phyloP scores from a whole-genome alignment of 345 rosid genomes.

The Salix purpurea region DNA sequence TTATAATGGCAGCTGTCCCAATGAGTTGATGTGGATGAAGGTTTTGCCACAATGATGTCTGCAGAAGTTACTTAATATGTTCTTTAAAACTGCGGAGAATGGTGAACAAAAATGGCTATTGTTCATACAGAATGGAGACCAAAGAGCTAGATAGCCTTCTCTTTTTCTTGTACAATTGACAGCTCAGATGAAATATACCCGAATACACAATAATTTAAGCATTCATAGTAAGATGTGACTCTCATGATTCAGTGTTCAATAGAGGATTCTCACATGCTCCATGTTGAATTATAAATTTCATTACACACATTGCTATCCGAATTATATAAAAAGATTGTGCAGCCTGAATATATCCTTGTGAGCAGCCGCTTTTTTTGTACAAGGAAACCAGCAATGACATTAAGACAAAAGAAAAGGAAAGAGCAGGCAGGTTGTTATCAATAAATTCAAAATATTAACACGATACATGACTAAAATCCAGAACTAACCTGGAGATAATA shows the following conservation, averaged over 20 bases:
- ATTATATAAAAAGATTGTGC: too few species aligned
- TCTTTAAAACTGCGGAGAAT: conserved; percentile 1
- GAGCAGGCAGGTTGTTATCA: not conserved
- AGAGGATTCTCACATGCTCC: too few species aligned
- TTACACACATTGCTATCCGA: too few species aligned
- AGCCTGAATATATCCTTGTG: too few species aligned
- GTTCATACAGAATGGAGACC: not conserved
- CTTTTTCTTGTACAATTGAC: not conserved
- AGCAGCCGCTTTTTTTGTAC: too few species aligned
- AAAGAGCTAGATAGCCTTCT: not conserved
- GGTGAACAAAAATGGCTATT: not conserved
- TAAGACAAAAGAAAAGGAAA: not conserved
- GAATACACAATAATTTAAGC: too few species aligned
- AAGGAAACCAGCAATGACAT: too few species aligned
- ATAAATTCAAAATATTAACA: not conserved
- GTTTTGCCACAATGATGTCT: conserved; percentile 94
- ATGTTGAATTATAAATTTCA: too few species aligned
- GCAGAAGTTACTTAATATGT: conserved; percentile 11
- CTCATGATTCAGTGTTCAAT: too few species aligned
- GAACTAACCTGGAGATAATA: conserved; percentile 69
- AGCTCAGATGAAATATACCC: too few species aligned
- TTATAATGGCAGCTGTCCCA: conserved; percentile 63
- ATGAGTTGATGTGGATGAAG: conserved; percentile 86
- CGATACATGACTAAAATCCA: conserved; percentile 2
- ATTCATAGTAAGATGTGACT: too few species aligned